Conservation (phyloP, 768 basidiomycete species). For the Chlorophyllum brunneum region DNA sequence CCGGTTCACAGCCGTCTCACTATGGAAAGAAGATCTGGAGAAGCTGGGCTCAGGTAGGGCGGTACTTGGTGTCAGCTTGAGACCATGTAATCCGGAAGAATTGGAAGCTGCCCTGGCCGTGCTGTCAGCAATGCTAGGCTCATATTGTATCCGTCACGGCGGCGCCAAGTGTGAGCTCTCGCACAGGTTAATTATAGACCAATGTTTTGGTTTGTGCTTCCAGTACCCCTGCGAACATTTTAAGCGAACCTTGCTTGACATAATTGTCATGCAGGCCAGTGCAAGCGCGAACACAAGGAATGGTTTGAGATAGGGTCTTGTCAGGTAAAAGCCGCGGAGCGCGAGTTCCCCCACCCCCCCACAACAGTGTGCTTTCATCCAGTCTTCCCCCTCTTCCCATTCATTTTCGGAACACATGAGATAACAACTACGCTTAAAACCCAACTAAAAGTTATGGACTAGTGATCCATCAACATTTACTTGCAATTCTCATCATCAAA, state of each 20-base stretch:
- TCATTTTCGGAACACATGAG: too few species aligned
- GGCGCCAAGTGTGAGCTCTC: constrained; percentile 1
- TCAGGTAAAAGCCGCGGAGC: background rate
- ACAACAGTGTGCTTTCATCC: too few species aligned
- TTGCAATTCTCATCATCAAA: background rate
- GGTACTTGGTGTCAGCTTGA: too few species aligned
- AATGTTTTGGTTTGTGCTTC: background rate
- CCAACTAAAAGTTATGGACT: background rate
- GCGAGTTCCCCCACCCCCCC: too few species aligned
- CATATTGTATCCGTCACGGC: background rate
- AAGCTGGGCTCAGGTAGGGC: too few species aligned
- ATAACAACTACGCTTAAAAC: too few species aligned
- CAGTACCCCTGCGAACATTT: background rate
- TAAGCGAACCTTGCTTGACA: constrained; percentile 8
- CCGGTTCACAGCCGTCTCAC: too few species aligned
- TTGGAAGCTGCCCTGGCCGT: too few species aligned
- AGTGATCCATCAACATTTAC: constrained; percentile 4
- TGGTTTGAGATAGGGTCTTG: background rate
- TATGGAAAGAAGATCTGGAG: too few species aligned
- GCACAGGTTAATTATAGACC: background rate
- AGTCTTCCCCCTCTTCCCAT: too few species aligned
- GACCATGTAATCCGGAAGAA: too few species aligned
- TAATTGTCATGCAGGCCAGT: background rate
- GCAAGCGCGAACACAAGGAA: background rate
- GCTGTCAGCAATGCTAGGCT: background rate